Evolutionary conservation across 805 yeast genomes (phyloP).

Genomic region (Saccharomycopsis amapae): DNA sequence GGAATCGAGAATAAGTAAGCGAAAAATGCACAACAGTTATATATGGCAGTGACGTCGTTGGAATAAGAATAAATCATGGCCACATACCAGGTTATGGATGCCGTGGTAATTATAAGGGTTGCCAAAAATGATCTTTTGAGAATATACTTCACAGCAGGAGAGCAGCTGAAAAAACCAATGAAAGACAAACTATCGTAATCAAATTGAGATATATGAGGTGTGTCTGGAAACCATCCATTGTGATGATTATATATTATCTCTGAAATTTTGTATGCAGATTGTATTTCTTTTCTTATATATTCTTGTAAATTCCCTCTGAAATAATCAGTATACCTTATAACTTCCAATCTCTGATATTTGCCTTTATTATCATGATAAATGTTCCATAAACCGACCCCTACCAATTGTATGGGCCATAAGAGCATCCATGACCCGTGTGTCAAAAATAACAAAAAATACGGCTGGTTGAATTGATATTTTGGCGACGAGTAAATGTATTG

Average conservation of each 20-base stretch:
- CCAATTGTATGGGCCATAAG: constrained; percentile 22
- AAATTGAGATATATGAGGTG: not conserved
- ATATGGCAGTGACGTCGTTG: constrained; percentile 82
- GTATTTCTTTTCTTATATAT: not conserved
- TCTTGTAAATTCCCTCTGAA: not conserved
- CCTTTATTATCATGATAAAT: constrained; percentile 10
- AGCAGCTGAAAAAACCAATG: not conserved
- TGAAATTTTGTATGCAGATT: not conserved
- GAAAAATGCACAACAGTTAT: constrained; percentile 83
- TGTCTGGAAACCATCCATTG: not conserved
- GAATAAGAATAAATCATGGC: constrained; percentile 78
- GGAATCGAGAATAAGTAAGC: constrained; percentile 82
- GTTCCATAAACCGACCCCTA: constrained; percentile 16
- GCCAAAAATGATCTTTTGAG: constrained; percentile 37
- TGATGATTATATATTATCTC: constrained; percentile 7
- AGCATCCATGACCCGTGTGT: constrained; percentile 62
- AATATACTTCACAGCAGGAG: constrained; percentile 31
- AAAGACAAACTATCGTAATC: not conserved
- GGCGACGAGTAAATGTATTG: constrained; percentile 47
- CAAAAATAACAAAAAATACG: constrained; percentile 53
- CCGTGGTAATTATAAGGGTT: constrained; percentile 55
- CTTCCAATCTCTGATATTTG: not conserved
- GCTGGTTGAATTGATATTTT: constrained; percentile 48
- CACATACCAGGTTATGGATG: constrained; percentile 81
- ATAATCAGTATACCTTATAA: not conserved